These are phyloP conservation scores for Calonectria honghensis DNA, from an alignment of 2,329 filamentous ascomycete species.

Conservation along the genomic window DNA sequence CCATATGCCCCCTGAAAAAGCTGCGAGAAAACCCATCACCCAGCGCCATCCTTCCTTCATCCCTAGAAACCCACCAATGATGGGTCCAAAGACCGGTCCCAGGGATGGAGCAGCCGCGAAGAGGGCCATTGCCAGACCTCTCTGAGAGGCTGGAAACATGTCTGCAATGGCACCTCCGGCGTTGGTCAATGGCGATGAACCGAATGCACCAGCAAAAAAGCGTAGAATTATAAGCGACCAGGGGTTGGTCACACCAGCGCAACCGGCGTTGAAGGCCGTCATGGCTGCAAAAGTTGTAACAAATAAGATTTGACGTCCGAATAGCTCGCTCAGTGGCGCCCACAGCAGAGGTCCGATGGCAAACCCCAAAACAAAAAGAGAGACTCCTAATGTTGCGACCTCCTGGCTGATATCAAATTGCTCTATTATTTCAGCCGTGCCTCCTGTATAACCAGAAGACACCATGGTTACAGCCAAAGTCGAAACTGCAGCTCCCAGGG, in stretches of 20 bases:
- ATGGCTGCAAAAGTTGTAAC: background rate
- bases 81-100: background rate
- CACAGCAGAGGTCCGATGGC: background rate
- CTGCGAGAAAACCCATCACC: slow-evolving; percentile 12
- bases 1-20: slow-evolving; percentile 1
- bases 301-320: background rate
- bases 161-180: slow-evolving; percentile 78
- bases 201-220: slow-evolving; percentile 79
- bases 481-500: background rate
- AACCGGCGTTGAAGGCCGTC: slow-evolving; percentile 10
- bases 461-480: slow-evolving; percentile 4
- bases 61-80: background rate
- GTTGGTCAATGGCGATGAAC: slow-evolving; percentile 77
- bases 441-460: slow-evolving; percentile 3
- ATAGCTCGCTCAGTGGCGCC: slow-evolving; percentile 1
- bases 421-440: background rate
- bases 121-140: slow-evolving; percentile 5
- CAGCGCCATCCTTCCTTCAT: slow-evolving; percentile 12
- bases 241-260: background rate
- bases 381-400: background rate
- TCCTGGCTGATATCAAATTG: background rate
- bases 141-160: slow-evolving; percentile 58
- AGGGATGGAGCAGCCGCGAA: background rate
- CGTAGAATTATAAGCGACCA: slow-evolving; percentile 75
- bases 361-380: background rate